Percentiles rank a stretch among this genome's conserved stretches.
Conservation (phyloP, 2,329 filamentous ascomycete genomes). For the Cercospora canescens region DNA sequence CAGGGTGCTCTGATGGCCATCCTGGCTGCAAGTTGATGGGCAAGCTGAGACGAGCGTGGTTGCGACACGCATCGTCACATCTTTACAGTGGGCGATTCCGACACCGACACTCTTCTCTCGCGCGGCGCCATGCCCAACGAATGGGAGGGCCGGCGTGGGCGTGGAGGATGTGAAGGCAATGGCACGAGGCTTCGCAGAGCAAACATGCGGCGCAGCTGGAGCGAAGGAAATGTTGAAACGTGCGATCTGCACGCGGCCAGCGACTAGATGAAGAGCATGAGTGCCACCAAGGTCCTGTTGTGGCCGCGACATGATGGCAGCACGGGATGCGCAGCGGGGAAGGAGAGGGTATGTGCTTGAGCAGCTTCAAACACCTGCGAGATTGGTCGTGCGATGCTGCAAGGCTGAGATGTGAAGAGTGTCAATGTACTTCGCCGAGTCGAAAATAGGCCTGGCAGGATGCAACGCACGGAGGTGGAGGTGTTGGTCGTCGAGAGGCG, state of each 20-base stretch:
- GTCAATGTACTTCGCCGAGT: neutral
- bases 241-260: neutral
- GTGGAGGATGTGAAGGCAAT: neutral
- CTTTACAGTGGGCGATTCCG: neutral
- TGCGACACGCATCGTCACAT: neutral
- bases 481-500: neutral
- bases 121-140: neutral
- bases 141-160: neutral
- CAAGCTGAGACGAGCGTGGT: neutral
- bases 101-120: neutral
- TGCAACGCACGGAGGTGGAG: neutral
- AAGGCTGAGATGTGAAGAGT: neutral
- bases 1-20: conserved; percentile 26
- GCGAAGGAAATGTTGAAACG: neutral
- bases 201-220: neutral
- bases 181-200: conserved; percentile 1
- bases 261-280: conserved; percentile 1
- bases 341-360: neutral
- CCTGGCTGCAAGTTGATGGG: neutral
- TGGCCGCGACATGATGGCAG: neutral
- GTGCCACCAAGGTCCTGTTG: neutral
- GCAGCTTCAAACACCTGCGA: neutral
- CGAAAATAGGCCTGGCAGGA: neutral
- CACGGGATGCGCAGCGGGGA: neutral
- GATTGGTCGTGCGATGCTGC: neutral